These are phyloP conservation scores for Prasinococcaceae sp. DNA, from an alignment of 139 green algal genomes.

Conservation along the genomic window DNA sequence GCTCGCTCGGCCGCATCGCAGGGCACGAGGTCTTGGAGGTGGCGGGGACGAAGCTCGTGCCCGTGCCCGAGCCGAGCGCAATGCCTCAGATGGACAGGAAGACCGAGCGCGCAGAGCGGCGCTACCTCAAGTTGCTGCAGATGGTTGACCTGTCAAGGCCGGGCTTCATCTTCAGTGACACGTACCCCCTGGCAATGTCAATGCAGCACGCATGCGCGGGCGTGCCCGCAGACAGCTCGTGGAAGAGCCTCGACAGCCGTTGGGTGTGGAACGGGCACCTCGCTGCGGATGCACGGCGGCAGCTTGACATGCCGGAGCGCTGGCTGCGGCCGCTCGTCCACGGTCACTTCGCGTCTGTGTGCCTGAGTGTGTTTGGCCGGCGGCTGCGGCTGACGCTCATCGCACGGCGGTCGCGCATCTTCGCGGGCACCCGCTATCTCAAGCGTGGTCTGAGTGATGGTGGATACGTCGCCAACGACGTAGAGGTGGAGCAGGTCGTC, in stretches of 20 bases:
- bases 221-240: background rate
- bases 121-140: conserved; percentile 39
- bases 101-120: conserved; percentile 2
- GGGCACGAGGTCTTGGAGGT: conserved; percentile 67
- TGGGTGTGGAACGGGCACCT: conserved; percentile 90
- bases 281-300: conserved; percentile 38
- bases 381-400: conserved; percentile 73
- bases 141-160: conserved; percentile 74
- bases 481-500: conserved; percentile 74
- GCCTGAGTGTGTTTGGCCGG: conserved; percentile 53
- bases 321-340: conserved; percentile 82
- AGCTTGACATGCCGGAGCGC: conserved; percentile 24
- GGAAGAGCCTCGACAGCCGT: conserved; percentile 37
- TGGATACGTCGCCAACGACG: conserved; percentile 85
- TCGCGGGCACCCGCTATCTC: conserved; percentile 86
- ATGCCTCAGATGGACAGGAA: no score
- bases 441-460: conserved; percentile 79
- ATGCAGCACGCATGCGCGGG: background rate
- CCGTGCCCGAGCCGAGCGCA: background rate
- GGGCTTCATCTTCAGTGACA: conserved; percentile 87
- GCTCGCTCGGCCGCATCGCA: conserved; percentile 50
- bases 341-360: conserved; percentile 76
- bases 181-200: conserved; percentile 43
- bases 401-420: conserved; percentile 69
- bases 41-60: background rate